phyloP scores from a whole-genome alignment of 768 basidiomycete genomes.

The Leccinellum luteum region DNA sequence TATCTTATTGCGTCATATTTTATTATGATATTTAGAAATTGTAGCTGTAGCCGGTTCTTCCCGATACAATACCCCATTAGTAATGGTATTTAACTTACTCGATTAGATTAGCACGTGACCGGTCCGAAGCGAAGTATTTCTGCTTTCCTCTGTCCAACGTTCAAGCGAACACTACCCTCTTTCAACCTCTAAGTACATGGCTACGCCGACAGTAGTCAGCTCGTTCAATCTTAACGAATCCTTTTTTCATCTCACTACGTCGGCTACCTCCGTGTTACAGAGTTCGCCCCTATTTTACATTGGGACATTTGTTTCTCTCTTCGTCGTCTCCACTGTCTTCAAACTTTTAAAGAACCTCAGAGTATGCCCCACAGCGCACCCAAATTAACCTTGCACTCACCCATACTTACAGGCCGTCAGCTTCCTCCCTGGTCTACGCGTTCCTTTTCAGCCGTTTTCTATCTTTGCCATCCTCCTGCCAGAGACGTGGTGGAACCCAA shows the following conservation, averaged over 20 bases:
- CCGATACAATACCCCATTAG: background rate
- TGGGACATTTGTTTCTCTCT: background rate
- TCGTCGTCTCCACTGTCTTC: constrained; percentile 13
- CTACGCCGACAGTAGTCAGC: no score
- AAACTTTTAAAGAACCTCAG: constrained; percentile 15
- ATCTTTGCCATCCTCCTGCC: constrained; percentile 9
- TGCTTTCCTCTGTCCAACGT: no score
- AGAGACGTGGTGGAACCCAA: constrained; percentile 21
- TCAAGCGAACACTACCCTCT: no score
- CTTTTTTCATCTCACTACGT: background rate
- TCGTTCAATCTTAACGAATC: no score
- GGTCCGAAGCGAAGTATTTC: no score
- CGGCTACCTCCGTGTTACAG: background rate
- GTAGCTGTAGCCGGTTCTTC: background rate
- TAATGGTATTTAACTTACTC: background rate
- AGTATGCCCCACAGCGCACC: constrained; percentile 5
- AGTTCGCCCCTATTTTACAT: background rate
- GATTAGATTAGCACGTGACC: background rate
- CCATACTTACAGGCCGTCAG: constrained; percentile 12
- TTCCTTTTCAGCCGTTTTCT: constrained; percentile 20
- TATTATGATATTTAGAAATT: background rate
- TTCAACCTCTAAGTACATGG: no score
- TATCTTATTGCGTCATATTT: background rate
- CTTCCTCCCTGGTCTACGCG: constrained; percentile 17
- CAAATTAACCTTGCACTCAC: background rate